Conservation (phyloP, 2,329 filamentous ascomycete species). For the Dryadomyces sulphureus region DNA sequence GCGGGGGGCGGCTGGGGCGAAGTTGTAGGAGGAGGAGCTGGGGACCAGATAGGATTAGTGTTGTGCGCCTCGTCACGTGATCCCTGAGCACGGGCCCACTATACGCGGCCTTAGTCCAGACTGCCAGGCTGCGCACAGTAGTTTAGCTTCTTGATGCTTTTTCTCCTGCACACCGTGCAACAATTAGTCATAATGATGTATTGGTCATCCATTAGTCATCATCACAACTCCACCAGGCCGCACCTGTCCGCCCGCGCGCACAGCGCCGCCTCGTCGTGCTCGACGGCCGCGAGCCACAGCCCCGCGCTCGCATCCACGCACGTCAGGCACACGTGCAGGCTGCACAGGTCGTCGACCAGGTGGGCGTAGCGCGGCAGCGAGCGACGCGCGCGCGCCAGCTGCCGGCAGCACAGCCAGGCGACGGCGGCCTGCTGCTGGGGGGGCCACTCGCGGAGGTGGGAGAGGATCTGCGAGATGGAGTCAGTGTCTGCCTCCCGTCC, state of each 20-base stretch:
- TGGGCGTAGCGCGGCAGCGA: conserved; percentile 7
- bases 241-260: not conserved
- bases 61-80: no score
- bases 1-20: conserved; percentile 1
- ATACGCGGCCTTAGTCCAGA: no score
- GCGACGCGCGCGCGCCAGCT: conserved; percentile 3
- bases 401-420: conserved; percentile 3
- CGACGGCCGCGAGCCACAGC: conserved; percentile 6
- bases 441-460: no score
- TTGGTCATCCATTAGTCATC: no score
- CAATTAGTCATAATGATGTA: no score
- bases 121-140: no score
- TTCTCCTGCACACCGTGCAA: no score
- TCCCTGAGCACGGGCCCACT: no score
- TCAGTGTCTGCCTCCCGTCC: not conserved
- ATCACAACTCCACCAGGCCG: conserved; percentile 4
- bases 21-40: conserved; percentile 2
- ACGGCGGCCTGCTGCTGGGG: not conserved
- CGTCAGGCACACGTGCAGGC: conserved; percentile 7
- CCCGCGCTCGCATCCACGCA: not conserved
- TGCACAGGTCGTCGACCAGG: conserved; percentile 9
- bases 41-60: no score
- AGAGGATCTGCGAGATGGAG: no score
- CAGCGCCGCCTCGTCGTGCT: conserved; percentile 8
- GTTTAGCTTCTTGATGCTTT: no score